These are phyloP conservation scores for Urtica urens DNA, from an alignment of 306 rosid species.

Conservation along the genomic window DNA sequence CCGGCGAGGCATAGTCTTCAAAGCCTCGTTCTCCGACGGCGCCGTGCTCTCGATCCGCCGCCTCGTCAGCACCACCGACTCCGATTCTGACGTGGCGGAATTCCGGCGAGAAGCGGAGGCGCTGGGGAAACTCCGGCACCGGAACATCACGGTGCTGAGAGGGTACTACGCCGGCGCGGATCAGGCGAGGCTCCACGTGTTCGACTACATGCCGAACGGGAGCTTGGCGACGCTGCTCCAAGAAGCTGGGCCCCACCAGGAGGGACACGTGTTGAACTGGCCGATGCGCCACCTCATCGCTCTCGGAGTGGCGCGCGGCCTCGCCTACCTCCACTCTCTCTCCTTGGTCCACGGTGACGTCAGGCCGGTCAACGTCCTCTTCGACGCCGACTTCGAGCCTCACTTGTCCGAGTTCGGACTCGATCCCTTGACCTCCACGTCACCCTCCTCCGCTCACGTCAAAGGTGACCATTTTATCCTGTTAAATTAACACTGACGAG, in stretches of 20 bases:
- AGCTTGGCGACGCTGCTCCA: constrained; percentile 68
- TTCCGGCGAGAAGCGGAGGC: constrained; percentile 71
- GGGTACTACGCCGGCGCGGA: constrained; percentile 77
- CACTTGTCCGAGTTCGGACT: constrained; percentile 77
- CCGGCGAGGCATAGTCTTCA: constrained; percentile 56
- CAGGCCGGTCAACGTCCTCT: constrained; percentile 72
- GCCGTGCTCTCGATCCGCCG: constrained; percentile 73
- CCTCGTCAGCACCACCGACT: constrained; percentile 39
- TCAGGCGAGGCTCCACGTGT: constrained; percentile 56
- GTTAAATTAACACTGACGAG: too few relatives aligned
- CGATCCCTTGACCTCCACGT: constrained; percentile 39
- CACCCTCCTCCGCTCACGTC: constrained; percentile 33
- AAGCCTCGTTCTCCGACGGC: constrained; percentile 64
- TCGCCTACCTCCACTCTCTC: constrained; percentile 57
- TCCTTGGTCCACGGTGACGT: constrained; percentile 59
- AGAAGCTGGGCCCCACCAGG: constrained; percentile 82
- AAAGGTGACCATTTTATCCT: constrained; percentile 28
- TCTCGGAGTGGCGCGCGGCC: constrained; percentile 66
- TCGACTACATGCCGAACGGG: constrained; percentile 89
- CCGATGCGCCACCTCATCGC: constrained; percentile 94
- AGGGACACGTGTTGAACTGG: constrained; percentile 82
- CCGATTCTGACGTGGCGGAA: constrained; percentile 29
- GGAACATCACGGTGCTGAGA: constrained; percentile 57
- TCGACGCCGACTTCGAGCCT: constrained; percentile 83
- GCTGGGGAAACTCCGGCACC: constrained; percentile 61